Conservation (phyloP, 169 alveolate genomes). For the Neospora caninum region DNA sequence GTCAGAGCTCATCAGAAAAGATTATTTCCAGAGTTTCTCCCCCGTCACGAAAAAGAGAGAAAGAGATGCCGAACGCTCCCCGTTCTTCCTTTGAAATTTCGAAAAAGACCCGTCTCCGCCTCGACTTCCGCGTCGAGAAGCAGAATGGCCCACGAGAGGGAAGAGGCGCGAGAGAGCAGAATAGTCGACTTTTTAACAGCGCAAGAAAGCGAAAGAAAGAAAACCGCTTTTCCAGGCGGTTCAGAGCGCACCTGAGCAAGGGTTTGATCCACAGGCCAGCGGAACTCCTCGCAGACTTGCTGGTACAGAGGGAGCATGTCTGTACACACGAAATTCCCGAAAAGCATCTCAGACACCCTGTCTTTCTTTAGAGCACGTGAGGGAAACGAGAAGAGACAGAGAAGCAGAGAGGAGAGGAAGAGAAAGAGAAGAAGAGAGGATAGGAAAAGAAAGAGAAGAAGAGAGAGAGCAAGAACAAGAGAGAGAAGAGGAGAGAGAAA, state of each 20-base stretch:
- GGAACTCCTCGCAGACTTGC: conserved; percentile 50
- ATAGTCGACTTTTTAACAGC: not conserved
- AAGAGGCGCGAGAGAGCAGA: too few species aligned
- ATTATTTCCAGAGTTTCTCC: too few species aligned
- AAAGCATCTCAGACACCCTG: too few species aligned
- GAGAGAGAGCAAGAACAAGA: not conserved
- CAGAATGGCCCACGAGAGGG: too few species aligned
- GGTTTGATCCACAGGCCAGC: conserved; percentile 43
- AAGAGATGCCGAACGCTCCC: too few species aligned
- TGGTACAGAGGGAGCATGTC: conserved; percentile 40
- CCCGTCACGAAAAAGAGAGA: not conserved
- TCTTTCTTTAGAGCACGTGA: too few species aligned
- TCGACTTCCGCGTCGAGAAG: too few species aligned
- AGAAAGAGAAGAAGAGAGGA: not conserved
- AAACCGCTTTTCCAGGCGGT: not conserved
- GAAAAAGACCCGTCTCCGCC: too few species aligned
- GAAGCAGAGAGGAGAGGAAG: not conserved
- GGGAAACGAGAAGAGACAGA: not conserved
- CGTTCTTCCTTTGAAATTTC: too few species aligned
- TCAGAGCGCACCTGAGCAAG: conserved; percentile 17
- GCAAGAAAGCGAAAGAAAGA: not conserved
- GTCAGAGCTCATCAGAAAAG: too few species aligned
- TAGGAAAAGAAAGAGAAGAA: not conserved
- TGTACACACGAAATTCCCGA: not conserved
- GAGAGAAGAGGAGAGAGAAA: not conserved